Percentiles rank a stretch among this genome's conserved stretches.
phyloP scores from a whole-genome alignment of 345 rosid species.

The Orychophragmus violaceus region DNA sequence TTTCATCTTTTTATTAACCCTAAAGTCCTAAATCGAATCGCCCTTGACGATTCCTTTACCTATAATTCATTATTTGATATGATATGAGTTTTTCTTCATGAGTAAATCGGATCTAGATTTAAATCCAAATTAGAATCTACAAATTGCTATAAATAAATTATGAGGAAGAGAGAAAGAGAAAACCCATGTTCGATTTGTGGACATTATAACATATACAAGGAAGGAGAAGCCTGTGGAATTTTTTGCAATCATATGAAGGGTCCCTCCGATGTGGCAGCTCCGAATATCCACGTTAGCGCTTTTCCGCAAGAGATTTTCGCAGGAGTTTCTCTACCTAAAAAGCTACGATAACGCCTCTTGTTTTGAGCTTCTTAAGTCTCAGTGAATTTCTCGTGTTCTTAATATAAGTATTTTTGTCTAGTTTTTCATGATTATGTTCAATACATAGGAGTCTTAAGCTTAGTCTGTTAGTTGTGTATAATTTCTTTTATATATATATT shows the following conservation, averaged over 20 bases:
- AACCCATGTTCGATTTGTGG: constrained; percentile 97
- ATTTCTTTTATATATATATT: background rate
- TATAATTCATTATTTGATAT: too few species aligned
- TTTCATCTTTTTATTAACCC: too few species aligned
- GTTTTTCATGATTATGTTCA: background rate
- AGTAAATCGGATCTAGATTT: constrained; percentile 3
- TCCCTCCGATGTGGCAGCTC: constrained; percentile 35
- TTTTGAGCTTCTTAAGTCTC: constrained; percentile 85
- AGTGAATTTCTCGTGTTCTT: constrained; percentile 80
- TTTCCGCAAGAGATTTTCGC: constrained; percentile 90
- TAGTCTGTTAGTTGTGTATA: background rate
- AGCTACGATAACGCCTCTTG: constrained; percentile 99
- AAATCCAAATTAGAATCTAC: too few species aligned
- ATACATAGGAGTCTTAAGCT: too few species aligned
- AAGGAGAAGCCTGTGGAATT: constrained; percentile 91
- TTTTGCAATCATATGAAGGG: constrained; percentile 78
- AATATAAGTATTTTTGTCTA: constrained; percentile 44
- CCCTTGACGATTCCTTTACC: too few species aligned
- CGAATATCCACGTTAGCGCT: constrained; percentile 62
- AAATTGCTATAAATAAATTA: constrained; percentile 5
- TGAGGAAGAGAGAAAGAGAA: constrained; percentile 99
- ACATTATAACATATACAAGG: constrained; percentile 97
- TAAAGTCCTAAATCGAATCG: too few species aligned
- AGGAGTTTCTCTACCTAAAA: constrained; percentile 81
- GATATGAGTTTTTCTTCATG: background rate